These are phyloP conservation scores for Polytrichum commune DNA, from an alignment of 225 moss, liverwort and hornwort genomes.

Conservation along the genomic window DNA sequence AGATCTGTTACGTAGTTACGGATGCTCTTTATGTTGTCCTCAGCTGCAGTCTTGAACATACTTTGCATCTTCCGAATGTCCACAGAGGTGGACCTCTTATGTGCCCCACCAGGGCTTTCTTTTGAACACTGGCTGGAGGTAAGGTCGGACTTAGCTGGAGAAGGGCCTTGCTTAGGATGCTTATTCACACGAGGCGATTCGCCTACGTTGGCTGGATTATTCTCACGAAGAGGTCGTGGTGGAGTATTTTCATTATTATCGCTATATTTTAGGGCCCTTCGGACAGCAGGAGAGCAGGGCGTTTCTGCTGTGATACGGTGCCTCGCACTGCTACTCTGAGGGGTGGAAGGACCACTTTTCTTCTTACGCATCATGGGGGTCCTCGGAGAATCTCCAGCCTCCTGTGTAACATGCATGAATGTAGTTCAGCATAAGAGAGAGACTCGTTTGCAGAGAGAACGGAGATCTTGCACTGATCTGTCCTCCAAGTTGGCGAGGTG, in stretches of 20 bases:
- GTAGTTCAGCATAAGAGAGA: conserved; percentile 11
- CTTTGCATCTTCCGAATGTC: conserved; percentile 73
- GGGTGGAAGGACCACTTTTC: conserved; percentile 33
- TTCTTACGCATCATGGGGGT: conserved; percentile 33
- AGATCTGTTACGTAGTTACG: conserved; percentile 62
- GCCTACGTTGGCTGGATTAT: conserved; percentile 5
- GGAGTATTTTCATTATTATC: conserved; percentile 73
- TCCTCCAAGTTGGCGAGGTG: conserved; percentile 7
- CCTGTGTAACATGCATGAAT: conserved; percentile 10
- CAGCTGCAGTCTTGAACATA: conserved; percentile 67
- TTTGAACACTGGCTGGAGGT: conserved; percentile 27
- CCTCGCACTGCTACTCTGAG: conserved; percentile 47
- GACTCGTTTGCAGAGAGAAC: conserved; percentile 4
- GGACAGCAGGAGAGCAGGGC: conserved; percentile 37
- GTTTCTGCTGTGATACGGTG: conserved; percentile 45
- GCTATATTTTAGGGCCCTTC: conserved; percentile 24
- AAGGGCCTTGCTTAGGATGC: conserved; percentile 25
- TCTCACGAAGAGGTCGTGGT: conserved; percentile 38
- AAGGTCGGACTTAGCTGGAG: conserved; percentile 10
- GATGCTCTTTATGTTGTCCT: conserved; percentile 72
- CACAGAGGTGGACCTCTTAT: conserved; percentile 49
- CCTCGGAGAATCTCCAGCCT: conserved; percentile 19
- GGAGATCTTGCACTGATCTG: conserved; percentile 3
- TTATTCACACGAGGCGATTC: conserved; percentile 37
- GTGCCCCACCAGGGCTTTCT: conserved; percentile 31